Evolutionary conservation across 1,284 basidiomycete species (phyloP), one percentile per base, ranked within the genome.

Genomic region (Trametes pubescens): DNA sequence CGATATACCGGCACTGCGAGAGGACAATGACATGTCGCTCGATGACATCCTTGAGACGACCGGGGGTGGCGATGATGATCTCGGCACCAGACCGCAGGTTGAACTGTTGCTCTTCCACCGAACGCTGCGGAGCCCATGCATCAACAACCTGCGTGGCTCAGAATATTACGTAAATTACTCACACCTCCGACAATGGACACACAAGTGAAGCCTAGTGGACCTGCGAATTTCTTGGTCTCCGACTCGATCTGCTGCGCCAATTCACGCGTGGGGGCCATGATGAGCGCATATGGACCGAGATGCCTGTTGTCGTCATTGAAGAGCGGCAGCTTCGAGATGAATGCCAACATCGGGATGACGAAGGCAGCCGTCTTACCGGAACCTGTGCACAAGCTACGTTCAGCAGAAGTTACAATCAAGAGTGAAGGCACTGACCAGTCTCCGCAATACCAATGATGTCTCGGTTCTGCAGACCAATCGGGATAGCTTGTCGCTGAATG

Each of bases 361-460:
- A 99, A 99, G 2, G 96, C 95, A n/a, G 96, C 97, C 16, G 97
- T 99, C 83, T 99, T 99, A 75, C 97, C 97, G 71, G 97, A 99
- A 83, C 95, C 95, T 95, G 62, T 44, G 26, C 59, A 29, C 53
- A 38, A 56, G n/a, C 8, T 29, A n/a, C 40, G 8, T 29, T 48
- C 0, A 29, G 13, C 26, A 16, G 26, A 29, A 10, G 11, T 24
- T 16, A 14, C 24, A 56, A 40, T 14, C 61, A 35, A 7, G 13
- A 2, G 6, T 44, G 13, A 13, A 22, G 38, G 4, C 2, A 65
- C 71, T 54, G 61, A 92, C 94, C 94, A 57, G 98, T 99, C 79
- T 99, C 97, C 64, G 97, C 98, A 61, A 99, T 95, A 71, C 97
- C 98, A 73, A 99, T 98, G 69, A 99, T 89, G 76, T 99, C 97